Base-by-base conservation (phyloP, 2,329 filamentous ascomycete genomes). In the Ophiostoma piceae region DNA sequence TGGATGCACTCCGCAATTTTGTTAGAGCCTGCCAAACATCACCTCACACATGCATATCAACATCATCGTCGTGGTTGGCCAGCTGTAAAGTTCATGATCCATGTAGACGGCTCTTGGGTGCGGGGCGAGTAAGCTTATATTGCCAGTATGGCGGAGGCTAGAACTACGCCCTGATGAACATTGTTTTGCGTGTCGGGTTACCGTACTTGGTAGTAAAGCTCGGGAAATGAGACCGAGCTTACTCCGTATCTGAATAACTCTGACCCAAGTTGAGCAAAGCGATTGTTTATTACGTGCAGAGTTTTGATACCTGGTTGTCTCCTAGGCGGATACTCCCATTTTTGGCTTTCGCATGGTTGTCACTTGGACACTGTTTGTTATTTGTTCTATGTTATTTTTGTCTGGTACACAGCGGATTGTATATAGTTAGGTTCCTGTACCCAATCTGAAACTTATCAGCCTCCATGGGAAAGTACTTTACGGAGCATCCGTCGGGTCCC, bases 401-500 rank as follows among this genome's bases (percentile, higher is more conserved):
- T 29, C 26, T 29, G 26, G 26, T 29, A 29, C 1, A 47, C 19
- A 47, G 5, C 43, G n/a, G 1, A 19, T 47, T n/a, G 19, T 7
- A 47, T 19, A n/a, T 16, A 19, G 35, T 5, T 35, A 1, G 5
- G 35, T 35, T 35, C 35, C 35, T 35, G 8, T 35, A n/a, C n/a
- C 4, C 35, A 35, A 35, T 35, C n/a, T n/a, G n/a, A n/a, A n/a
- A 35, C 35, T 35, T 35, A 5, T 19, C 43, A 47, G 16, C 11
- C 2, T 19, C 16, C n/a, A n/a, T n/a, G n/a, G n/a, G n/a, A n/a
- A n/a, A n/a, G 9, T 11, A 12, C 3, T 22, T 67, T 26, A 67
- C 29, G 65, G 57, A 5, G 69, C 14, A 32, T 70, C 69, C 26
- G 69, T 70, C 19, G 69, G 69, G n/a, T 70, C 69, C 67, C 67